A percentile compares a stretch with the other conserved stretches of the same genome.
phyloP scores from a whole-genome alignment of 139 green algal genomes.

The Pleodorina starrii region DNA sequence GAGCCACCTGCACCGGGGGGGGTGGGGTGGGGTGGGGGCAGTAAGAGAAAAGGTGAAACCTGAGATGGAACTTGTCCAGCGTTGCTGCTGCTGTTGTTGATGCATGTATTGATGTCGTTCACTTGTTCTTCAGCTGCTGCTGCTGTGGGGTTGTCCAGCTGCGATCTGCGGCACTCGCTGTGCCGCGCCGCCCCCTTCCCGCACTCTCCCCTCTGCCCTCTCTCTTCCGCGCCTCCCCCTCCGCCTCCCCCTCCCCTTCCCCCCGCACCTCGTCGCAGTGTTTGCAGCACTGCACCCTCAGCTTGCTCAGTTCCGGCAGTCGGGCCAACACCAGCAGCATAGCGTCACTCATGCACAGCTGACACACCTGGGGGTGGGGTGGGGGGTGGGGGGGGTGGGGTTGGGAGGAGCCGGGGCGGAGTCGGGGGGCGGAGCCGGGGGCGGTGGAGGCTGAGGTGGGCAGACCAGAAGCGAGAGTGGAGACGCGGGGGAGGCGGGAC shows the following conservation, averaged over 20 bases:
- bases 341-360: slow-evolving; percentile 43
- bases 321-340: slow-evolving; percentile 52
- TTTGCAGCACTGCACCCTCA: slow-evolving; percentile 48
- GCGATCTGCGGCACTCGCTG: no score
- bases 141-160: no score
- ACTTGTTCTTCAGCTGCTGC: no score
- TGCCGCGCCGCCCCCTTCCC: no score
- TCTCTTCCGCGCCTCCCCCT: no score
- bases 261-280: slow-evolving; percentile 39
- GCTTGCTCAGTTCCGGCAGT: slow-evolving; percentile 6
- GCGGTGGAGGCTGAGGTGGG: neutral
- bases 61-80: no score
- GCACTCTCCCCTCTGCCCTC: no score
- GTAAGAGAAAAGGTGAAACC: neutral
- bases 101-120: no score
- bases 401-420: neutral
- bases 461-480: neutral
- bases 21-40: neutral
- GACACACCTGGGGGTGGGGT: slow-evolving; percentile 32
- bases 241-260: no score
- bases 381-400: neutral
- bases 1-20: neutral
- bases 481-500: no score
- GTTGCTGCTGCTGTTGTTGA: no score
- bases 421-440: neutral